Evolutionary conservation across 345 rosid genomes (phyloP), one percentile per base, ranked within the genome.

Genomic region (Gossypium mustelinum): DNA sequence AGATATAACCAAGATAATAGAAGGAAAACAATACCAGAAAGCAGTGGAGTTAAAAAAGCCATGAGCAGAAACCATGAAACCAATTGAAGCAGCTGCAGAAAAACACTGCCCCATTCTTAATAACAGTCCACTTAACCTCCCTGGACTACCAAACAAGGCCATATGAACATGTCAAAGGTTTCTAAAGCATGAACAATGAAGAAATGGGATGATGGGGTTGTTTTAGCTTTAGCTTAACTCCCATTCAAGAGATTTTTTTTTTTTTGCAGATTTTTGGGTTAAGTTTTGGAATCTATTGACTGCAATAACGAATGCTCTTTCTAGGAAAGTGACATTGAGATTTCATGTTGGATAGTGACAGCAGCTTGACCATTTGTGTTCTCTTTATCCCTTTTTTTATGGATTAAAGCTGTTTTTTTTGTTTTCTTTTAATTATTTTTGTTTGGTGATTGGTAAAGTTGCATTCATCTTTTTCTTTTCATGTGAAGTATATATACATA

Each of bases 21-120:
- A 20, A 2, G 10, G 11, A 8, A 3, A 22, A 27, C 2, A 34
- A n/a, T 83, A 93, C 94, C 91, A 87, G 84, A 90, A 90, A 78
- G 92, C 92, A 73, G 98, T 86, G 88, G 86, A 87, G 76, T 48
- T 17, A 66, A 88, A 84, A 80, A 88, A 90, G 11, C 82, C 84
- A 57, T 4, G 18, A 0, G 92, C 85, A 73, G 94, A 84, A 60
- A 82, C 85, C 98, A 93, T 93, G 76, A 85, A 79, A 17, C 81
- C 87, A 63, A 93, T 85, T 3, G 98, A 91, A 45, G 95, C 89
- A 11, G 95, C 90, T 22, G 95, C 92, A 70, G 86, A 89, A 60
- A 69, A 84, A 58, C 87, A 91, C 84, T 94, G 98, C 10, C 95
- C 95, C 9, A 86, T 66, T 81, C 95, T 82, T 73, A 93, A 76